Percentiles rank a stretch among this genome's conserved stretches.
phyloP scores from a whole-genome alignment of 73 alveolate genomes.

The Halteria grandinella region DNA sequence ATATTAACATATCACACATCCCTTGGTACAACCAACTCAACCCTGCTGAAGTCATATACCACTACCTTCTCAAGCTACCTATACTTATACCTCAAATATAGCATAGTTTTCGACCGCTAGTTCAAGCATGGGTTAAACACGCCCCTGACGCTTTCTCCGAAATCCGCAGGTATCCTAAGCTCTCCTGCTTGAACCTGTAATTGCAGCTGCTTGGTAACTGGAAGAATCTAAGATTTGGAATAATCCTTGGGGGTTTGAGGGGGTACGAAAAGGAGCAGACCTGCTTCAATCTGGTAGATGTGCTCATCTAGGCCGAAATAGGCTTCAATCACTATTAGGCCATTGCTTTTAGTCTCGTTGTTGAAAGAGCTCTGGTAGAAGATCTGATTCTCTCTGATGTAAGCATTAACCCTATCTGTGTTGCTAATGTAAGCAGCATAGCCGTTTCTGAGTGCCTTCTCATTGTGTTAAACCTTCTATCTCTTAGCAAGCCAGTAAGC shows the following conservation, averaged over 20 bases:
- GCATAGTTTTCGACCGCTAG: not conserved
- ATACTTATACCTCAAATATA: slow-evolving; percentile 20
- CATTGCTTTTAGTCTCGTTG: slow-evolving; percentile 17
- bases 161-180: not conserved
- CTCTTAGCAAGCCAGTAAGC: too few relatives aligned
- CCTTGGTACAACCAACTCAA: too few relatives aligned
- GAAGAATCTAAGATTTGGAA: not conserved
- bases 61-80: slow-evolving; percentile 26
- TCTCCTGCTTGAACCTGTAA: not conserved
- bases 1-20: too few relatives aligned
- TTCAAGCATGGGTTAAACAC: slow-evolving; percentile 41
- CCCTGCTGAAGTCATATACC: slow-evolving; percentile 39
- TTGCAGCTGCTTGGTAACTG: slow-evolving; percentile 29
- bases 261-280: not conserved
- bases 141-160: slow-evolving; percentile 5
- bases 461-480: too few relatives aligned
- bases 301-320: slow-evolving; percentile 33
- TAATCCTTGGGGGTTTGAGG: slow-evolving; percentile 10
- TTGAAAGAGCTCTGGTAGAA: slow-evolving; percentile 13
- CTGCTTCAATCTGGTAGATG: slow-evolving; percentile 42
- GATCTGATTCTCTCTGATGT: slow-evolving; percentile 12
- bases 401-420: slow-evolving; percentile 8
- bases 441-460: too few relatives aligned
- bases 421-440: too few relatives aligned
- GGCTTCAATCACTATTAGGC: slow-evolving; percentile 34